Evolutionary conservation across 345 rosid species (phyloP).

Genomic region (Melaleuca quinquenervia): DNA sequence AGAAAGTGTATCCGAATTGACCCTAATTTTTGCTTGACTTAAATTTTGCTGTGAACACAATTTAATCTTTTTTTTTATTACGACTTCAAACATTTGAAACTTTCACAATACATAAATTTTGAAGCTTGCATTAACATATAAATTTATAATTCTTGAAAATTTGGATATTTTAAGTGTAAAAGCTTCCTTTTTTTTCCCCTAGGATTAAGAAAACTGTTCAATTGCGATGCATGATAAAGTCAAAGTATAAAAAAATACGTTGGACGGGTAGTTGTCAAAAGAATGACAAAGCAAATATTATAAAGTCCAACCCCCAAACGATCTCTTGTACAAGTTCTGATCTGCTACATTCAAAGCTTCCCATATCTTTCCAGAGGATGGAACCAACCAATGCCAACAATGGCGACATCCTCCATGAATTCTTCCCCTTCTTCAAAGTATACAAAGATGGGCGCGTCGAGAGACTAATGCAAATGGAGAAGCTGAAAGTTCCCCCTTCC

Average conservation of each 20-base stretch:
- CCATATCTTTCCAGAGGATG: background rate
- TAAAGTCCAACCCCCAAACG: fast-evolving
- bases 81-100: background rate
- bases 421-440: conserved; percentile 3
- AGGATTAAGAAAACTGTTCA: background rate
- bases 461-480: background rate
- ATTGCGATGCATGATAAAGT: background rate
- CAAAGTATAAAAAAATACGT: background rate
- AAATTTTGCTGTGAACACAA: too few relatives aligned
- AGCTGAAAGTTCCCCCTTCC: background rate
- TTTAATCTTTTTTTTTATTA: too few relatives aligned
- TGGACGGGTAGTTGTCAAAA: background rate
- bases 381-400: background rate
- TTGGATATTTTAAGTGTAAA: background rate
- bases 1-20: background rate
- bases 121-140: too few relatives aligned
- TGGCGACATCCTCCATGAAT: background rate
- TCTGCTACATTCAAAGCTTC: background rate
- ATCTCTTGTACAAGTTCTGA: background rate
- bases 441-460: conserved; percentile 3
- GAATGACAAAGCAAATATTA: background rate
- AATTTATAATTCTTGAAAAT: too few relatives aligned
- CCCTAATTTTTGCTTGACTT: background rate
- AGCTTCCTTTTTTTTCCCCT: too few relatives aligned
- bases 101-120: too few relatives aligned